Base-by-base conservation (phyloP, 202 grass and related monocot species). In the Digitaria exilis region DNA sequence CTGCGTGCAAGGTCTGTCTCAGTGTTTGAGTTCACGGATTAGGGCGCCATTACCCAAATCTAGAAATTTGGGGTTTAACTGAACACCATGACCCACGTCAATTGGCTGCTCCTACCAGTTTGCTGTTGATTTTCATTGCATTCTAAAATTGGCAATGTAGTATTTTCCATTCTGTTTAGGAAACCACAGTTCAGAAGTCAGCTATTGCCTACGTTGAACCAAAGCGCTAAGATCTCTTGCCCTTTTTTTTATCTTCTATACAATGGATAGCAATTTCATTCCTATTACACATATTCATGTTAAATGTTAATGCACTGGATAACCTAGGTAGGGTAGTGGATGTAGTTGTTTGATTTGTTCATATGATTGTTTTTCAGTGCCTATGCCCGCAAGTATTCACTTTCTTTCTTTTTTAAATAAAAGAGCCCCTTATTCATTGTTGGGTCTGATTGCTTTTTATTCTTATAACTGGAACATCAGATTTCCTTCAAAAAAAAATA, bases 101-200 rank as follows among this genome's bases (percentile, higher is more conserved):
- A 64, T 49, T 16, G 44, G 42, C 25, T 31, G 42, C 17, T 6
- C 1, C 22, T 55, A 56, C 51, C 42, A 63, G 51, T 64, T 75
- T 21, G n/a, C 52, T 81, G 32, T 35, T 76, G 54, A 39, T 63
- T 35, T 83, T 72, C 86, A 49, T 29, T 49, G 12, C 34, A 50
- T 71, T 15, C 31, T 81, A 39, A 74, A 70, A 80, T 75, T 58
- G 63, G 15, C 19, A 35, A n/a, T 56, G 35, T 35, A 4, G 59
- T 61, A 18, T 62, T 25, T 82, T 24, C 34, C 63, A 21, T 74
- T 72, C 4, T 61, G 39, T 24, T 19, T 21, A 69, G 11, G 65
- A 77, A 32, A 24, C 29, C 45, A 3, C 61, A 69, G 28, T 75
- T 78, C 21, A 24, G 59, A 16, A 83, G 10, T 42, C 41, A 22